Evolutionary conservation across 257 asterid species (phyloP).

Genomic region (Ilex aquifolium): DNA sequence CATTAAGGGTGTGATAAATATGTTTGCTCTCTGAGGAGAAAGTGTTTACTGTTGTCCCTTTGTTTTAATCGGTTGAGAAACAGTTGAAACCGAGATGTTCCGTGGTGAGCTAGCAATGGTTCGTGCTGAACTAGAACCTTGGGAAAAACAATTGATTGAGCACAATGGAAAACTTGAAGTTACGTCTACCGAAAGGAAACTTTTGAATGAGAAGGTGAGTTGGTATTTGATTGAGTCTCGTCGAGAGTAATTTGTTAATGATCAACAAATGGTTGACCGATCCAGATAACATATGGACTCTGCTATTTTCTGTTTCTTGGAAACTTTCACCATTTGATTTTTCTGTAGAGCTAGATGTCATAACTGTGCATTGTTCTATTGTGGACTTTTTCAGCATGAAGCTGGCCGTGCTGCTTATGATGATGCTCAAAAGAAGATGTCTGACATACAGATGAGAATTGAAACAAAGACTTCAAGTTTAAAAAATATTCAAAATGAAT

Average conservation of each 20-base stretch:
- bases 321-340: background rate
- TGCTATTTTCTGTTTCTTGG: no score
- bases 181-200: constrained; percentile 72
- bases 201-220: constrained; percentile 64
- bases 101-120: constrained; percentile 74
- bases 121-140: constrained; percentile 85
- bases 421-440: constrained; percentile 73
- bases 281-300: no score
- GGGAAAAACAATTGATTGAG: constrained; percentile 90
- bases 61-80: constrained; percentile 11
- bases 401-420: constrained; percentile 77
- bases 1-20: no score
- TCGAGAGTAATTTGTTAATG: no score
- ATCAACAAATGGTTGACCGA: no score
- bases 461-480: constrained; percentile 47
- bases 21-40: background rate
- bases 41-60: background rate
- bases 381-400: constrained; percentile 54
- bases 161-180: constrained; percentile 86
- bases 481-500: constrained; percentile 37
- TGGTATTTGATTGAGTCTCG: no score
- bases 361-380: background rate
- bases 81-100: constrained; percentile 83
- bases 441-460: constrained; percentile 43
- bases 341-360: background rate